Percentiles rank a stretch among this genome's conserved stretches.
These are phyloP conservation scores for Rhytidhysteron rufulum DNA, from an alignment of 2,329 filamentous ascomycete species.

Conservation along the genomic window DNA sequence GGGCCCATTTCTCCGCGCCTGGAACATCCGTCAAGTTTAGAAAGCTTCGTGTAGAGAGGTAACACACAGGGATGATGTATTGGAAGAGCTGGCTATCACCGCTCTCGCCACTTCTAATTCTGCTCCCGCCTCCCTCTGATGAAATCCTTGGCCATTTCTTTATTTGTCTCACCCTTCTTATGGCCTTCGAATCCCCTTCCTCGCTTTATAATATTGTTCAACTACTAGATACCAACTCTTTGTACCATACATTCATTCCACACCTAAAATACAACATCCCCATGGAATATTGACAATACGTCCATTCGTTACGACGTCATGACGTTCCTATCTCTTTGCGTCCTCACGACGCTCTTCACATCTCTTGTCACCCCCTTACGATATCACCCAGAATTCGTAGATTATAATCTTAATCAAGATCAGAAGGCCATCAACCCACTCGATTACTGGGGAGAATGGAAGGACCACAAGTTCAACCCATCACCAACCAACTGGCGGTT, in stretches of 20 bases:
- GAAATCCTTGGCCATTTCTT: too few species aligned
- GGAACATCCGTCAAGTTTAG: too few species aligned
- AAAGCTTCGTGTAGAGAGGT: too few species aligned
- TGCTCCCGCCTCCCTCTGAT: too few species aligned
- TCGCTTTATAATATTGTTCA: too few species aligned
- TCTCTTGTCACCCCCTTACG: constrained; percentile 5
- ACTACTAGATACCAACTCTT: neutral
- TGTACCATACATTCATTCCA: neutral
- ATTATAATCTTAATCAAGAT: constrained; percentile 60
- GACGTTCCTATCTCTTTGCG: neutral
- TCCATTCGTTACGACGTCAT: neutral
- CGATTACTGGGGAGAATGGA: constrained; percentile 55
- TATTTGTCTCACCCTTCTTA: too few species aligned
- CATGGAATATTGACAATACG: constrained; percentile 1
- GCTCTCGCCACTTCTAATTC: too few species aligned
- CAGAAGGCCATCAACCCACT: constrained; percentile 49
- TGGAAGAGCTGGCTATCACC: too few species aligned
- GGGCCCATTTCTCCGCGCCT: too few species aligned
- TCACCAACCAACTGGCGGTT: constrained; percentile 62
- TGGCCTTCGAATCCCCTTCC: too few species aligned
- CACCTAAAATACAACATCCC: neutral
- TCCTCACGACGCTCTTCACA: neutral
- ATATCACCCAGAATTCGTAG: constrained; percentile 47
- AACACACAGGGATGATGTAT: too few species aligned
- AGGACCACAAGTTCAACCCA: constrained; percentile 46